Evolutionary conservation across 1,284 basidiomycete species (phyloP), one percentile per base, ranked within the genome.

Genomic region (Trichosporon sp.): DNA sequence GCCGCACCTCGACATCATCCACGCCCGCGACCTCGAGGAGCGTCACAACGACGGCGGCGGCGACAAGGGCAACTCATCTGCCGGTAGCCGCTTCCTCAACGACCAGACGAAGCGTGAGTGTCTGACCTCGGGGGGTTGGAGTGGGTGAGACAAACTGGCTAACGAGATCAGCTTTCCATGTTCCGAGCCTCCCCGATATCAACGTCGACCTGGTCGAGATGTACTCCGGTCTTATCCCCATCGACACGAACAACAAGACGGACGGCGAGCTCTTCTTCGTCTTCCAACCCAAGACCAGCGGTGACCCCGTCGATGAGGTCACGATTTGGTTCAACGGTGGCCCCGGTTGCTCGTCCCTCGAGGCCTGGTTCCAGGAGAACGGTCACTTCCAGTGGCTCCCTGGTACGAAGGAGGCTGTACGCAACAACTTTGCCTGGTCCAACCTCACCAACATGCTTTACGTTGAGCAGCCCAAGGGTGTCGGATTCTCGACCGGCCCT

Each of bases 311-410:
- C 38, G 73, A 78, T 65, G 77, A 78, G 67, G 63, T 79, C 43
- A 77, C 77, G 31, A 77, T 79, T 68, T 73, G 72, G 75, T 68
- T 77, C 46, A 73, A 75, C 67, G 70, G 73, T 12, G 73, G 75
- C 6, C 75, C 75, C 1, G 75, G 75, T 0, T 94, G 92, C 78
- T 91, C 90, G 7, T 91, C 90, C 2, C 84, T 94, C 0, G 89
- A 92, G 78, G 93, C 92, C 4, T 83, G 91, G 38, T 81, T 92
- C 14, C 90, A 93, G 80, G 93, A 94, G 81, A 92, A 92, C 37
- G 59, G 59, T 10, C 31, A 35, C 31, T 63, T 63, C 59, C 59
- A 63, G 16, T 63, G 59, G 59, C 32, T 63, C 12, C 59, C 59
- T 5, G 59, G 59, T 32, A 35, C 31, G 6, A 16, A n/a, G 31